Conservation (phyloP, 345 rosid species). For the Pistacia vera region DNA sequence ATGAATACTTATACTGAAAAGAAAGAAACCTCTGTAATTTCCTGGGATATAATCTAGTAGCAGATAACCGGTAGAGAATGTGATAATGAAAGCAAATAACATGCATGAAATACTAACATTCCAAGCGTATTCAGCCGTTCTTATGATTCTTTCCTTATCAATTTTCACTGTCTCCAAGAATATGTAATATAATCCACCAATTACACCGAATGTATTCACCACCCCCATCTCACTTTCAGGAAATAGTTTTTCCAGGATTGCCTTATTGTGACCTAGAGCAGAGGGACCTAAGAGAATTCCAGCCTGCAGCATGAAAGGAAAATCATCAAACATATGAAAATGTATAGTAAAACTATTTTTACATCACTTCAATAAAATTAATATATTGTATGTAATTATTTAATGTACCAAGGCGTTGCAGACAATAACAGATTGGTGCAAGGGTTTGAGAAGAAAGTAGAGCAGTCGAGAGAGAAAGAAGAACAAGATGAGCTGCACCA, state of each 20-base stretch:
- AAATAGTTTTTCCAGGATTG: constrained; percentile 1
- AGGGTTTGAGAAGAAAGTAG: constrained; percentile 31
- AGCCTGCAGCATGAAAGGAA: constrained; percentile 11
- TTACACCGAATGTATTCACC: neutral
- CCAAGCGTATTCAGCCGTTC: constrained; percentile 11
- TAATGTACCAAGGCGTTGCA: constrained; percentile 11
- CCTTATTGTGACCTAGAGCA: constrained; percentile 9
- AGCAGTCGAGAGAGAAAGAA: neutral
- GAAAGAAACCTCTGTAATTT: neutral
- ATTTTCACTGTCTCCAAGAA: constrained; percentile 32
- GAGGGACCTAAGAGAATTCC: constrained; percentile 35
- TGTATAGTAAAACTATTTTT: too few species aligned
- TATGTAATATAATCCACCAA: constrained; percentile 19
- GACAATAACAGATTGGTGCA: constrained; percentile 28
- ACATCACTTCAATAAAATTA: too few species aligned
- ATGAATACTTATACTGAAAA: neutral
- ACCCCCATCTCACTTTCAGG: neutral
- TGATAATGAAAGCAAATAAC: neutral
- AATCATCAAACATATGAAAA: too few species aligned
- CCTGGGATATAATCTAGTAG: neutral
- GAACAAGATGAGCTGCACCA: constrained; percentile 24
- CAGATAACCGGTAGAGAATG: neutral
- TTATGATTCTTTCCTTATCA: constrained; percentile 4
- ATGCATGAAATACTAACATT: constrained; percentile 13
- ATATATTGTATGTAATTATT: too few species aligned